Evolutionary conservation across 768 basidiomycete species (phyloP).

Genomic region (Xerocomellus dryophilus): DNA sequence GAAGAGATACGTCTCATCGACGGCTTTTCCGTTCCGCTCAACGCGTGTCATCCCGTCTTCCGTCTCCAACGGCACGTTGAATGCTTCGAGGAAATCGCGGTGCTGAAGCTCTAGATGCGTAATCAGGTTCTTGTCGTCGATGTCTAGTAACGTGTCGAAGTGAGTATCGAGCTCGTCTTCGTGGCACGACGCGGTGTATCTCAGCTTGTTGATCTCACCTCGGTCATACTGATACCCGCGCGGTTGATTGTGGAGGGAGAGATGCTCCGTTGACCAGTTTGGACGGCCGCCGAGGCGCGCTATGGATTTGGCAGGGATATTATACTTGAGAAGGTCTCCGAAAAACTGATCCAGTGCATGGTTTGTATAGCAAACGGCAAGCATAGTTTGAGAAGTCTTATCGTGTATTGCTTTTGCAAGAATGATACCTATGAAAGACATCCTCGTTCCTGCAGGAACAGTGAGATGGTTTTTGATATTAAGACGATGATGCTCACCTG

Average conservation of each 20-base stretch:
- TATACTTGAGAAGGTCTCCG: conserved; percentile 54
- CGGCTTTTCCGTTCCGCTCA: conserved; percentile 38
- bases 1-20: conserved; percentile 44
- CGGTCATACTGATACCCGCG: background rate
- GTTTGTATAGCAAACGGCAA: conserved; percentile 71
- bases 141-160: conserved; percentile 16
- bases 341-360: conserved; percentile 72
- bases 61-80: conserved; percentile 36
- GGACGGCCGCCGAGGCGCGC: conserved; percentile 60
- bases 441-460: conserved; percentile 55
- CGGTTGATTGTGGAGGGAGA: conserved; percentile 37
- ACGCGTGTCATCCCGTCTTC: conserved; percentile 46
- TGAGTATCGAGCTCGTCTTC: conserved; percentile 19
- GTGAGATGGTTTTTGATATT: background rate
- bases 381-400: conserved; percentile 43
- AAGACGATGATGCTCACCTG: conserved; percentile 41
- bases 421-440: conserved; percentile 67
- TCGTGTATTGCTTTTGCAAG: conserved; percentile 58
- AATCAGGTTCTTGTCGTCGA: conserved; percentile 33
- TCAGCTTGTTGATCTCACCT: conserved; percentile 18
- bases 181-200: conserved; percentile 35
- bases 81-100: conserved; percentile 40
- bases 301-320: conserved; percentile 46
- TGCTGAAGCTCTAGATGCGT: conserved; percentile 46
- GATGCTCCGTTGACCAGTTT: conserved; percentile 41